Conservation (phyloP, 2,329 filamentous ascomycete species). For the Aspergillus sp. region DNA sequence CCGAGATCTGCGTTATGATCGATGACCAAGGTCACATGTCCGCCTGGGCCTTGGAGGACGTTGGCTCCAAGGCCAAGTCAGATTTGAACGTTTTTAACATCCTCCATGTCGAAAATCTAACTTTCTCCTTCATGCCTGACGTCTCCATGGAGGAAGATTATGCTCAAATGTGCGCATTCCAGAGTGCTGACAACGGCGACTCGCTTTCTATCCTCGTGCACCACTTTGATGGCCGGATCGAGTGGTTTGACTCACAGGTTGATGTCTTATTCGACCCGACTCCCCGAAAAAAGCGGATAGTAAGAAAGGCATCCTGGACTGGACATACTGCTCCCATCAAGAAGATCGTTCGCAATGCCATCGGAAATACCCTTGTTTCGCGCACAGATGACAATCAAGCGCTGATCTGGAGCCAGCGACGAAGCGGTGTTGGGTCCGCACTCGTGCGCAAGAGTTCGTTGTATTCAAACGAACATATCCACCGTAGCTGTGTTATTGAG, state of each 20-base stretch:
- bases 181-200: conserved; percentile 58
- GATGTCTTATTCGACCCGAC: conserved; percentile 76
- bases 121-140: conserved; percentile 37
- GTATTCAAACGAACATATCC: conserved; percentile 67
- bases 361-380: conserved; percentile 76
- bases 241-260: conserved; percentile 75
- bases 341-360: conserved; percentile 83
- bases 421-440: conserved; percentile 49
- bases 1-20: conserved; percentile 82
- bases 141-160: conserved; percentile 48
- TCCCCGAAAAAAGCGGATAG: conserved; percentile 58
- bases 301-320: conserved; percentile 68
- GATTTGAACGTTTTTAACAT: conserved; percentile 78
- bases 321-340: conserved; percentile 78
- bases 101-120: conserved; percentile 66
- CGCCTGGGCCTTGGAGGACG: conserved; percentile 87
- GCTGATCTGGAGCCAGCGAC: conserved; percentile 75
- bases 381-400: conserved; percentile 75
- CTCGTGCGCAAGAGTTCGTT: conserved; percentile 68
- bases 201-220: conserved; percentile 74
- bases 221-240: conserved; percentile 79
- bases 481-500: conserved; percentile 73
- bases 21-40: conserved; percentile 85
- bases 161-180: conserved; percentile 71
- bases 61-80: conserved; percentile 67